Base-by-base conservation (phyloP, 495 filamentous ascomycete genomes). In the Hamigera avellanea region DNA sequence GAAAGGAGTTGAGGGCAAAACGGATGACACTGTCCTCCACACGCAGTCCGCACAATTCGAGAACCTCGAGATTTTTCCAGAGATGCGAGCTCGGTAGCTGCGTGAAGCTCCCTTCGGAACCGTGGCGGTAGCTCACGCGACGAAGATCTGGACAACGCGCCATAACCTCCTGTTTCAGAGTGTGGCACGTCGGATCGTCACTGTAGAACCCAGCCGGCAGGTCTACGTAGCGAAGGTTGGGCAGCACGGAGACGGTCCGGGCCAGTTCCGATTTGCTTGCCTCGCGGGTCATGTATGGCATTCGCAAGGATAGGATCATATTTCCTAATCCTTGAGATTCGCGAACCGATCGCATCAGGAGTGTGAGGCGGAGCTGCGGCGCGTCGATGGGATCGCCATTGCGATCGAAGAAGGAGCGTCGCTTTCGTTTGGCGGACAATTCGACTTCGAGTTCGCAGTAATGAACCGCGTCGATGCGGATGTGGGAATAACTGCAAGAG, bases 211-310 rank as follows among this genome's bases (percentile, higher is more conserved):
- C 87, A 1, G 53, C 45, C 9, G 91, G 89, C 10, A 98, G 66
- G 58, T 98, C 91, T 42, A 95, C 80, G 54, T 89, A 95, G 50
- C 75, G 81, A 2, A 96, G 68, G 42, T 86, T 81, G 14, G 84
- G 83, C n/a, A 83, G 63, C 0, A 91, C 81, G 23, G 83, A 84
- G 26, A 95, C 79, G 14, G 81, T 84, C 29, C 86, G 75, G 12
- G 91, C 91, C 35, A 95, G 73, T 39, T 85, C 81, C 25, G 82
- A 67, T 54, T 86, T 87, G 62, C 73, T 82, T 6, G 81, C 80
- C 59, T 95, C 89, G 29, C 91, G 78, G 31, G 86, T 80, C 91
- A 95, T 95, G 56, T 95, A 96, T n/a, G 91, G 84, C 48, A 83
- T 80, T 61, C 94, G 89, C 36, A 98, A 62, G 37, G 79, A 83